Percentiles rank a stretch among this genome's conserved stretches.
These are phyloP conservation scores for Phytophthora cactorum DNA, from an alignment of 352 stramenopile species.

Conservation along the genomic window DNA sequence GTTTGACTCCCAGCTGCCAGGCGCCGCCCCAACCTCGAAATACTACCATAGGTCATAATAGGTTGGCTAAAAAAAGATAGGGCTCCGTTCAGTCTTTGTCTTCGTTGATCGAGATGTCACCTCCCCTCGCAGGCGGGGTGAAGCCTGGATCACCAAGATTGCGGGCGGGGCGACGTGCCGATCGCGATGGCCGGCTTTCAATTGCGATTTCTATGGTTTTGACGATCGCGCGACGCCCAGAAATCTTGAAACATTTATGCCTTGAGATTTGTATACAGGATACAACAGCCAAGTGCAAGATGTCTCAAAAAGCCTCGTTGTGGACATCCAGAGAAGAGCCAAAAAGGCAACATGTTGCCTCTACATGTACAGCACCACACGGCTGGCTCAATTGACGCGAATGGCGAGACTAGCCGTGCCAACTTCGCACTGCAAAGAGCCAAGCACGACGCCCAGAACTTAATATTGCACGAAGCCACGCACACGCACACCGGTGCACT, in stretches of 20 bases:
- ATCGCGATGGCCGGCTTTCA: background rate
- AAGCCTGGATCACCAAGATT: constrained; percentile 16
- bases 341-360: constrained; percentile 13
- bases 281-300: constrained; percentile 7
- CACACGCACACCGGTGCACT: background rate
- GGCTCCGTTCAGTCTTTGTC: background rate
- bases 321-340: constrained; percentile 19
- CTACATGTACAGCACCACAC: constrained; percentile 4
- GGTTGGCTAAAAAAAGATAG: constrained; percentile 6
- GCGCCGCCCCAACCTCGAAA: background rate
- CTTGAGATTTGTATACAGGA: constrained; percentile 1
- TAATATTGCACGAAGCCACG: too few relatives aligned
- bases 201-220: constrained; percentile 9
- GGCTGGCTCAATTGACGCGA: constrained; percentile 16
- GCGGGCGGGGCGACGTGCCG: constrained; percentile 6
- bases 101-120: background rate
- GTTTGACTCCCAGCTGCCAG: background rate
- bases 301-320: constrained; percentile 18
- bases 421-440: background rate
- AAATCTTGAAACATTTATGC: background rate
- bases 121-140: background rate
- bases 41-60: background rate
- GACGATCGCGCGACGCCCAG: constrained; percentile 17
- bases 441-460: background rate
- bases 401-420: background rate